phyloP scores from a whole-genome alignment of 1,284 basidiomycete genomes.

The Puccinia horiana region DNA sequence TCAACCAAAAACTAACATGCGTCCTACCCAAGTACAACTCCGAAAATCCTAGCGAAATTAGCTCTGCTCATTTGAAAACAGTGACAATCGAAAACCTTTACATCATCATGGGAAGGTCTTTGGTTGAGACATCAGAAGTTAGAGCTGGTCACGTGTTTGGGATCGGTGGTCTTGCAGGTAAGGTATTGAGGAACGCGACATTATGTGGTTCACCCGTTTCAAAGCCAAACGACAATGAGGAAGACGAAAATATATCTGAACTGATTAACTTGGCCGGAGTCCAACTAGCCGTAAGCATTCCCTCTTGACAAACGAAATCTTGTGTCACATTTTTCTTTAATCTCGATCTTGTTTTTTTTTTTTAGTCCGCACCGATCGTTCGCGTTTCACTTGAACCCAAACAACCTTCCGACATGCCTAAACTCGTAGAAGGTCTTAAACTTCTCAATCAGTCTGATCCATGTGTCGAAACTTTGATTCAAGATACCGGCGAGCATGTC shows the following conservation, averaged over 20 bases:
- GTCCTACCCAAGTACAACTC: slow-evolving; percentile 86
- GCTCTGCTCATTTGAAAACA: slow-evolving; percentile 67
- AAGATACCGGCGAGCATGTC: slow-evolving; percentile 95
- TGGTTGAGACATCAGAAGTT: slow-evolving; percentile 78
- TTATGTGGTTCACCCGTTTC: slow-evolving; percentile 69
- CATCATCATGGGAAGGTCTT: slow-evolving; percentile 96
- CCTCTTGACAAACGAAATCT: not conserved
- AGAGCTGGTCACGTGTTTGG: slow-evolving; percentile 96
- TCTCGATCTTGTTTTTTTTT: not conserved
- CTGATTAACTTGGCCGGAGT: slow-evolving; percentile 82
- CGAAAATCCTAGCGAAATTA: slow-evolving; percentile 67
- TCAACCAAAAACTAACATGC: slow-evolving; percentile 70
- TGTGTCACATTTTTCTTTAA: not conserved
- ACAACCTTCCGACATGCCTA: slow-evolving; percentile 77
- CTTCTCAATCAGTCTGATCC: slow-evolving; percentile 93
- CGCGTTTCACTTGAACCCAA: slow-evolving; percentile 51
- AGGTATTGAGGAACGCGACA: slow-evolving; percentile 86
- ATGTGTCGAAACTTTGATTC: slow-evolving; percentile 94
- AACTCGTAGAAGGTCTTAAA: slow-evolving; percentile 81
- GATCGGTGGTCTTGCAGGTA: slow-evolving; percentile 83
- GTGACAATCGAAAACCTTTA: slow-evolving; percentile 77
- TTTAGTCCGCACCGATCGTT: slow-evolving; percentile 55
- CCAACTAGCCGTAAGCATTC: slow-evolving; percentile 66
- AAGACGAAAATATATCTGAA: not conserved
- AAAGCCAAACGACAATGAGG: slow-evolving; percentile 47